Evolutionary conservation across 1,139 yeast species (phyloP), one percentile per base, ranked within the genome.

Genomic region (Taiozyma sp.): DNA sequence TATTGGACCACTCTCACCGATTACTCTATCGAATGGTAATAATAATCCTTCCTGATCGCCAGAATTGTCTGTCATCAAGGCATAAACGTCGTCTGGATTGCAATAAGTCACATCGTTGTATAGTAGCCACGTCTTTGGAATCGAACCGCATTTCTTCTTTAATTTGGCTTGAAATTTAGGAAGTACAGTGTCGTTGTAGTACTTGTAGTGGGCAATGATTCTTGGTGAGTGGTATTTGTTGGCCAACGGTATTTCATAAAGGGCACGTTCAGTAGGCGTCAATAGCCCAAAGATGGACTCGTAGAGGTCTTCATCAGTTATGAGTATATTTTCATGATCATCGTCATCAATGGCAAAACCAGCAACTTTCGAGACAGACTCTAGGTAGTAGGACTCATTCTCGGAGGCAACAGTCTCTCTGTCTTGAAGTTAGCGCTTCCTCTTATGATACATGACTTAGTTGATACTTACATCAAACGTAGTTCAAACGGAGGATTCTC

Each of bases 21-120:
- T 69, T 0, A 84, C 68, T 56, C 91, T 72, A 63, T 88, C 96
- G 56, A 79, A 78, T 0, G 80, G 75, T 5, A 70, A 53, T 3
- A 73, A 58, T 8, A 61, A 56, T 4, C 64, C 63, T 1, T 63
- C 59, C 0, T 48, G 51, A 0, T 28, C 22, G 24, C 60, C 60
- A 4, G 57, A 58, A 13, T 60, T 56, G 28, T 69, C 69, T 0
- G 84, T 75, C 63, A 81, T 80, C 49, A 87, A 70, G 0, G 96
- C 93, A 67, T 78, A 89, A 2, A 87, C 76, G 50, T 83, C 89
- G 54, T 78, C 85, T 2, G 80, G 71, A 13, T 85, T 80, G 62
- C 96, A 88, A 60, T 83, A 82, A 0, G 79, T 65, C 19, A 73
- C 72, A 50, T 76, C 75, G 51, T 83, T 81, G 54, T 76, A 76